A percentile compares a stretch with the other conserved stretches of the same genome.
Conservation (phyloP, 768 basidiomycete genomes). For the Lanmaoa pseudosensibilis region DNA sequence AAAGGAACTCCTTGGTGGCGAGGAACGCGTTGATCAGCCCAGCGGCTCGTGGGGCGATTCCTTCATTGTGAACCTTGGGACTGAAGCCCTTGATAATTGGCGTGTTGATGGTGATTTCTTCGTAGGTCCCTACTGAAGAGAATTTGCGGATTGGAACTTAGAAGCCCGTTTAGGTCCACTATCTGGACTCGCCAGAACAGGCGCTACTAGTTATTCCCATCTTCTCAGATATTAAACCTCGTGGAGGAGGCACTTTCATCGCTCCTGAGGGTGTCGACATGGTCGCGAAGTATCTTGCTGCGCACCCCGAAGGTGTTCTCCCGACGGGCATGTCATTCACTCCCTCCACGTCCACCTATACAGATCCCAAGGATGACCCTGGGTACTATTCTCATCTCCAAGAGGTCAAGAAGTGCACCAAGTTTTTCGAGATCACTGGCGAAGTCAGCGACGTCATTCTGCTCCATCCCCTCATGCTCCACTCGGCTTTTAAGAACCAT, state of each 20-base stretch:
- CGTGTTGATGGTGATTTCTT: not conserved
- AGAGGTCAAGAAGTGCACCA: not conserved
- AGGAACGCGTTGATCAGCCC: not conserved
- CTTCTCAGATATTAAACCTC: conserved; percentile 1
- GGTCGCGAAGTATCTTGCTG: not conserved
- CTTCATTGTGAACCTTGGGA: conserved; percentile 1
- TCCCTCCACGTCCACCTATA: not conserved
- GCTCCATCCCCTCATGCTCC: not conserved
- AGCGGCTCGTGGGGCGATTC: not conserved
- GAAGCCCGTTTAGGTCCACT: not conserved
- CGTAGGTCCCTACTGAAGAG: not conserved
- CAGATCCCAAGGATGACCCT: not conserved
- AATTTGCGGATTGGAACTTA: not conserved
- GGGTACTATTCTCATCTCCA: not conserved
- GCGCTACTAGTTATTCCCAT: not conserved
- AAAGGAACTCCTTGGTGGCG: conserved; percentile 1
- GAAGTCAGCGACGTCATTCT: not conserved
- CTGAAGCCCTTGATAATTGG: not conserved
- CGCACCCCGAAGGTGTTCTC: not conserved
- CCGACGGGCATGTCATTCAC: not conserved
- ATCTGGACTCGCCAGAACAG: not conserved
- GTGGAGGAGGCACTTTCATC: too few relatives aligned
- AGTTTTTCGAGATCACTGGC: not conserved
- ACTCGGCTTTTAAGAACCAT: not conserved
- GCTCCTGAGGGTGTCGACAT: not conserved